phyloP scores from a whole-genome alignment of 805 yeast species.

The Lipomyces chichibuensis region DNA sequence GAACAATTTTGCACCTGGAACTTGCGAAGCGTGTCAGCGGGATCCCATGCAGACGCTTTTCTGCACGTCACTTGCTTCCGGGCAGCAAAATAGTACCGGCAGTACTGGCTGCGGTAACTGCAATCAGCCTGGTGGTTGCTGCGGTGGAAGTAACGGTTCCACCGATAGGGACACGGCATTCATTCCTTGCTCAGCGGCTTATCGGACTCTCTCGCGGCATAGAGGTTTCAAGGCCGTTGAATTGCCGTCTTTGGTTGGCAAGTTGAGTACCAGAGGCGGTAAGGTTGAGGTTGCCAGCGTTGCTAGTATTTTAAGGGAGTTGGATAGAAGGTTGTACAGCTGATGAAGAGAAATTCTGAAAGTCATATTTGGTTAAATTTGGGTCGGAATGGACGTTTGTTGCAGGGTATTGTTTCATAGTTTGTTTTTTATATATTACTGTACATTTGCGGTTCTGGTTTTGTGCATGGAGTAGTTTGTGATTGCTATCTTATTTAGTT shows the following conservation, averaged over 20 bases:
- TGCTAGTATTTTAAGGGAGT: constrained; percentile 78
- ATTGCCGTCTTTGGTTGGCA: constrained; percentile 71
- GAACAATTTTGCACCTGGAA: constrained; percentile 64
- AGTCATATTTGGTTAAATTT: not conserved
- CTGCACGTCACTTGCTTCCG: constrained; percentile 77
- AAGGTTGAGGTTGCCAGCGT: constrained; percentile 91
- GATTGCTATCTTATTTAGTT: not conserved
- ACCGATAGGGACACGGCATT: constrained; percentile 48
- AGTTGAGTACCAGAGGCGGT: constrained; percentile 79
- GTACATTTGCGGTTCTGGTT: not conserved
- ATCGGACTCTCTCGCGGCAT: constrained; percentile 81
- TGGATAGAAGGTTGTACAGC: constrained; percentile 67
- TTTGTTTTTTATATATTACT: not conserved
- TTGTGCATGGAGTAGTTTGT: not conserved
- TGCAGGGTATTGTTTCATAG: not conserved
- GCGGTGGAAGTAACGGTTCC: constrained; percentile 32
- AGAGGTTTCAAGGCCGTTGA: constrained; percentile 74
- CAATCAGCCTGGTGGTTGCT: constrained; percentile 39
- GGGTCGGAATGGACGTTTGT: not conserved
- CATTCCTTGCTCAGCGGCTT: constrained; percentile 89
- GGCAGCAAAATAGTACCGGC: constrained; percentile 4
- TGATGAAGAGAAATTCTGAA: constrained; percentile 29
- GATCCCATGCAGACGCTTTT: constrained; percentile 89
- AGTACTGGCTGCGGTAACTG: constrained; percentile 33
- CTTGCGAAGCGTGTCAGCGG: constrained; percentile 76